Base-by-base conservation (phyloP, 305 asterid species). In the Solanum hybrid region DNA sequence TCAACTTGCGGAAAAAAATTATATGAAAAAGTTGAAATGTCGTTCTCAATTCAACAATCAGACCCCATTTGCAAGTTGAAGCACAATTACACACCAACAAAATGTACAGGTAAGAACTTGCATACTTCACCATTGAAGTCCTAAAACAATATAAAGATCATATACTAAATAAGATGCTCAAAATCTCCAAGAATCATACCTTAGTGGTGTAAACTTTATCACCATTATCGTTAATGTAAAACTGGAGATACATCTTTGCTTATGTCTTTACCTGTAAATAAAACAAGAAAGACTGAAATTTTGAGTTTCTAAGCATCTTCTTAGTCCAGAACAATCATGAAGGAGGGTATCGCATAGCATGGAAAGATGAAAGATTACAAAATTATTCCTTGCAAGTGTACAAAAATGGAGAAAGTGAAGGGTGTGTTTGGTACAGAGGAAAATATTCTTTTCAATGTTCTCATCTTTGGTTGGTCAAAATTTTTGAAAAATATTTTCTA, bases 121-220 rank as follows among this genome's bases (percentile, higher is more conserved):
- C 61, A 36, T 36, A 36, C 11, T 36, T 36, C 85, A 79, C 61
- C 2, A 11, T n/a, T n/a, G 22, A 79, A 18, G 7, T 36, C 61
- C 85, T 35, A 37, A n/a, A 37, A 13, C 57, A 36, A 20, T 35
- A 78, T 3, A 6, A 39, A 39, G 28, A 39, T 8, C 24, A 40
- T 81, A 13, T 81, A 5, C 1, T 28, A 8, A 82, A 2, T 82
- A 82, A 16, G 5, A 40, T 82, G 71, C 36, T 26, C 22, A 24
- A 39, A 40, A 13, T 16, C 7, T 31, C 61, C 34, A 64, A 42
- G 86, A 24, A 69, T 11, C 26, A 29, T 42, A 95, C 97, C 96
- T 96, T 96, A 4, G 98, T 95, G 89, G 98, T 95, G 94, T 96
- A 97, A 89, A 97, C 99, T 90, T 96, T 97, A 89, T 95, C 97